phyloP scores from a whole-genome alignment of 495 filamentous ascomycete genomes.

The Lindgomyces ingoldianus region DNA sequence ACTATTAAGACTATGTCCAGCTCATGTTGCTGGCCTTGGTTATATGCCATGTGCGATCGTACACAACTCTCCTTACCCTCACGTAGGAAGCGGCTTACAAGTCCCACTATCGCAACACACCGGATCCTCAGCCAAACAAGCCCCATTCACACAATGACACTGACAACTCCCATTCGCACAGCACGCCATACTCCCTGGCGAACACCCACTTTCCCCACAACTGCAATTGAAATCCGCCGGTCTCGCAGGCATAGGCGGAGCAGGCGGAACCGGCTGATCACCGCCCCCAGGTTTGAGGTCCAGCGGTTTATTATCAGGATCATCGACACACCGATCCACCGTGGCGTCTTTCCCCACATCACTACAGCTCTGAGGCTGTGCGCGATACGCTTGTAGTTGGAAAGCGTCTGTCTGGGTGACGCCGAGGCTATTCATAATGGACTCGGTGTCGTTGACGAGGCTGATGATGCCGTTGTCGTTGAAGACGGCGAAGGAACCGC shows the following conservation, averaged over 20 bases:
- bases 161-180: slow-evolving; percentile 16
- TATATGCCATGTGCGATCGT: no score
- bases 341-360: not conserved
- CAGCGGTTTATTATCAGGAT: not conserved
- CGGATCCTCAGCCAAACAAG: slow-evolving; percentile 9
- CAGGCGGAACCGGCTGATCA: not conserved
- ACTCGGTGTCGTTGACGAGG: not conserved
- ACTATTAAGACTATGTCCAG: no score
- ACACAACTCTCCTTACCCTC: no score
- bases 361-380: slow-evolving; percentile 1
- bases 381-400: not conserved
- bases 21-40: no score
- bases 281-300: not conserved
- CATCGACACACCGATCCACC: not conserved
- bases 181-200: not conserved
- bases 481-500: not conserved
- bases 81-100: not conserved
- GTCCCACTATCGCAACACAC: slow-evolving; percentile 6
- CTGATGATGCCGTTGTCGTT: slow-evolving; percentile 16
- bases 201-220: slow-evolving; percentile 5
- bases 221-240: slow-evolving; percentile 8
- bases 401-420: not conserved
- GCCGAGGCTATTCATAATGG: not conserved
- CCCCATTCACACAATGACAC: slow-evolving; percentile 3
- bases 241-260: not conserved